phyloP scores from a whole-genome alignment of 2,329 filamentous ascomycete species.

The Diaporthe eres region DNA sequence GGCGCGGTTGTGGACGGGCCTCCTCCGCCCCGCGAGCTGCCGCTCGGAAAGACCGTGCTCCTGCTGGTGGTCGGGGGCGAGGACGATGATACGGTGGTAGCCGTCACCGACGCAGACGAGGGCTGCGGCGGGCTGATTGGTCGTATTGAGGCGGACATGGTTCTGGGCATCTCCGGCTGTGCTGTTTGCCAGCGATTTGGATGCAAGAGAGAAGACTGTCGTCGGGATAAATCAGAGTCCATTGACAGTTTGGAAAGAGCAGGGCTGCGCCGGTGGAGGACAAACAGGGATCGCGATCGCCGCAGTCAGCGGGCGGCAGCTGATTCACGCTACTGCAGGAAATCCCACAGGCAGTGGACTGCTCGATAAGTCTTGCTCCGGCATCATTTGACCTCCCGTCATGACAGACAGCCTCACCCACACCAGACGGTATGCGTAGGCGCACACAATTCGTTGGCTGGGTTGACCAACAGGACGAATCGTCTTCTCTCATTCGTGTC shows the following conservation, averaged over 20 bases:
- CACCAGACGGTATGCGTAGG: neutral
- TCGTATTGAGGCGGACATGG: constrained; percentile 37
- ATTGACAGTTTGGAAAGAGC: neutral
- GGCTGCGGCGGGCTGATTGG: constrained; percentile 40
- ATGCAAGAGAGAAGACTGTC: neutral
- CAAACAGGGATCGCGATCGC: constrained; percentile 25
- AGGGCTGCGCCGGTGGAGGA: constrained; percentile 14
- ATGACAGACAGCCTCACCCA: neutral
- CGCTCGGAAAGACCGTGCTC: constrained; percentile 39
- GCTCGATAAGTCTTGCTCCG: neutral
- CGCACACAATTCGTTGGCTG: constrained; percentile 6
- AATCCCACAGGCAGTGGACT: neutral
- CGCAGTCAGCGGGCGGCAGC: neutral
- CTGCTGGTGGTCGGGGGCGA: constrained; percentile 36
- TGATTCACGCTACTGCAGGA: constrained; percentile 34
- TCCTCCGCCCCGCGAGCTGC: constrained; percentile 24
- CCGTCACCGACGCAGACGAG: constrained; percentile 41
- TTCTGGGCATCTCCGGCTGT: constrained; percentile 26
- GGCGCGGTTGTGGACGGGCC: constrained; percentile 39
- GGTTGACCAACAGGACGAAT: neutral
- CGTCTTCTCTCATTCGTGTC: neutral
- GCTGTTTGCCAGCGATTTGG: neutral
- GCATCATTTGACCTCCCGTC: constrained; percentile 24
- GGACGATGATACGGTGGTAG: constrained; percentile 42
- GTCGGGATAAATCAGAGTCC: neutral